Conservation (phyloP, 352 stramenopile genomes). For the Thraustotheca clavata region DNA sequence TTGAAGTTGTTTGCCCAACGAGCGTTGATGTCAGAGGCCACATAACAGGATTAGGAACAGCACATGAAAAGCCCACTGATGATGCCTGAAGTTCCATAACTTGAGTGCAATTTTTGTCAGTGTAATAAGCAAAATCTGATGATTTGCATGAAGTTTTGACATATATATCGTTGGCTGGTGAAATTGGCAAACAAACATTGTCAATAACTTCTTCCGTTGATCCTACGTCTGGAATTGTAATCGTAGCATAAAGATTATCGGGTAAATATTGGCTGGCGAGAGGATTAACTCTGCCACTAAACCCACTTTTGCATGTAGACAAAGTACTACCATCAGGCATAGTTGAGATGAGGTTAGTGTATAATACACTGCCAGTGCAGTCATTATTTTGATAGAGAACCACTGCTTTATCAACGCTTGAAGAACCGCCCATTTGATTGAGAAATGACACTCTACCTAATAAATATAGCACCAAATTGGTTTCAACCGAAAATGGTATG, state of each 20-base stretch:
- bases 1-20: neutral
- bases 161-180: neutral
- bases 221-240: neutral
- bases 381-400: neutral
- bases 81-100: neutral
- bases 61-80: neutral
- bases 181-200: neutral
- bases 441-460: too few species aligned
- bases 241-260: neutral
- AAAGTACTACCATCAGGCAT: neutral
- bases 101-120: neutral
- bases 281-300: neutral
- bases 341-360: neutral
- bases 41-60: neutral
- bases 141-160: neutral
- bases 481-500: too few species aligned
- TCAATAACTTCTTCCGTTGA: neutral
- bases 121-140: conserved; percentile 1
- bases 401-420: neutral
- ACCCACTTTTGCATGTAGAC: neutral
- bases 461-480: too few species aligned
- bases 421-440: too few species aligned
- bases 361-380: neutral
- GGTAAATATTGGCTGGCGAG: neutral
- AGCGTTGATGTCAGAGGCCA: neutral